Evolutionary conservation across 768 basidiomycete species (phyloP), one percentile per base, ranked within the genome.

Genomic region (Trametes cinnabarina): DNA sequence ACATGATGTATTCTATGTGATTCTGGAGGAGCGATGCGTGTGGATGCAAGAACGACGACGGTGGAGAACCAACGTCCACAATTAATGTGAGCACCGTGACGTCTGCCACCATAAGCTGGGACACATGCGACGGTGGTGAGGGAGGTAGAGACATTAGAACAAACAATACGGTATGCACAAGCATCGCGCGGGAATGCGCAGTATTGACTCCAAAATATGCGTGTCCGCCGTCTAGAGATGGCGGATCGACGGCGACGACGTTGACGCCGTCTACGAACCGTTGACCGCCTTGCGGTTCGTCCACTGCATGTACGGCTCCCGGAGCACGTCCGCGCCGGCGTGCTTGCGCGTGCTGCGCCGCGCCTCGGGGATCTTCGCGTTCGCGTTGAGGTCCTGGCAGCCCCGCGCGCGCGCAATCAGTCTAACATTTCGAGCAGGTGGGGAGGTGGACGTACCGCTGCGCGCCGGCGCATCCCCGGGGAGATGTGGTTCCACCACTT

Each of bases 221-320:
- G n/a, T n/a, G n/a, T n/a, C n/a, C n/a, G n/a, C n/a, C n/a, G n/a
- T n/a, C n/a, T n/a, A n/a, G n/a, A n/a, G n/a, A n/a, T n/a, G n/a
- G n/a, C n/a, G n/a, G n/a, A n/a, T n/a, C n/a, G n/a, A n/a, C n/a
- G n/a, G n/a, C n/a, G n/a, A n/a, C n/a, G n/a, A n/a, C n/a, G n/a
- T n/a, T n/a, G n/a, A n/a, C n/a, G 49, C 14, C 15, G n/a, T 26
- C 37, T 47, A 55, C 6, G 71, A 66, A 25, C 73, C 63, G 63
- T 76, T 81, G 14, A 76, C 76, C 44, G 90, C 89, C 69, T 85
- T 81, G 64, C 88, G 87, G 68, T 94, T 94, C 58, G 84, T 84
- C 92, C 92, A 94, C 72, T 79, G 75, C 90, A 94, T 92, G 69
- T 94, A 94, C 22, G 90, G 86, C 68, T 92, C 90, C 66, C 90